phyloP scores from a whole-genome alignment of 2,329 filamentous ascomycete genomes.

The Pseudocercospora musae region DNA sequence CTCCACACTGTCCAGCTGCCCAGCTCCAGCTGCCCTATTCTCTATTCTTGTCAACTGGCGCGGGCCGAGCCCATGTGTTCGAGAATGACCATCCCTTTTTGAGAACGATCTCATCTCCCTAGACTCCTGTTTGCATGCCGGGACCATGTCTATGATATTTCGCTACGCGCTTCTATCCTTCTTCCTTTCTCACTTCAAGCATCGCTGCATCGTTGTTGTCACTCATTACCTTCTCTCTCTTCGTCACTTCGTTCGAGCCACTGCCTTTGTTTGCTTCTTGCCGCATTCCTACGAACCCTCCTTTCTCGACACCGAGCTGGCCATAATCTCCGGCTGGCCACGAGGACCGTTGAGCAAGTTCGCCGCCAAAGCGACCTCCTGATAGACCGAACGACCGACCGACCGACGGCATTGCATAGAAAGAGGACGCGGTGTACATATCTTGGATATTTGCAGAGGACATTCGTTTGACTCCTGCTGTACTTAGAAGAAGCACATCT shows the following conservation, averaged over 20 bases:
- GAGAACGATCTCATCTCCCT: conserved; percentile 21
- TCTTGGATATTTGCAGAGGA: conserved; percentile 12
- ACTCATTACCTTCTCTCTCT: conserved; percentile 25
- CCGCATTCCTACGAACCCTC: conserved; percentile 9
- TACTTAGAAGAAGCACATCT: conserved; percentile 6
- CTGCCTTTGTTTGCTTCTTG: conserved; percentile 17
- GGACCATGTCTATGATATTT: conserved; percentile 28
- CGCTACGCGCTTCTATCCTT: conserved; percentile 19
- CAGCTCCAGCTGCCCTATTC: neutral
- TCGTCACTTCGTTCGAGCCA: conserved; percentile 17
- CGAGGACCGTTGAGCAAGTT: conserved; percentile 7
- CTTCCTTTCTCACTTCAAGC: conserved; percentile 25
- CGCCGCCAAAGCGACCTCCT: conserved; percentile 3
- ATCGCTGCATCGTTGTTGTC: conserved; percentile 20
- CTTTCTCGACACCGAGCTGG: conserved; percentile 11
- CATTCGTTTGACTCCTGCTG: conserved; percentile 12
- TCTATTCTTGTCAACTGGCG: conserved; percentile 10
- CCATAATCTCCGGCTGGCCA: conserved; percentile 12
- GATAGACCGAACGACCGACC: conserved; percentile 1
- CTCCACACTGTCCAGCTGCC: too few species aligned
- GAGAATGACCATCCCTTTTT: conserved; percentile 23
- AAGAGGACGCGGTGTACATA: conserved; percentile 26
- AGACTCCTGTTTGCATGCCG: conserved; percentile 25
- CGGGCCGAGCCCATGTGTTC: conserved; percentile 20
- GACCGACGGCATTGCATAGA: conserved; percentile 1